Conservation (phyloP, 1,139 yeast genomes). For the Diutina ranongensis region DNA sequence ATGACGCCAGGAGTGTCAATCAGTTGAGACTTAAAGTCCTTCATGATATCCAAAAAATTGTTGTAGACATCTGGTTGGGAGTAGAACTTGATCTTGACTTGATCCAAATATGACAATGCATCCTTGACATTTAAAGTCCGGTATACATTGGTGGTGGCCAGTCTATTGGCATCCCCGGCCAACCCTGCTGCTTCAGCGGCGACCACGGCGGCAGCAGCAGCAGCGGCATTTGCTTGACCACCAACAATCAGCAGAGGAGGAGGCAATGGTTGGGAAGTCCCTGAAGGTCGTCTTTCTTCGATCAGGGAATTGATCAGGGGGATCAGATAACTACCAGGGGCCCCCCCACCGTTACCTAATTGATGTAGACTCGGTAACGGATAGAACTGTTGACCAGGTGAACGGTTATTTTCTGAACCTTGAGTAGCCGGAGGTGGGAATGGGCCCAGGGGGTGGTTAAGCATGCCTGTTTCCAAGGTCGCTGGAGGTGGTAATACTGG, state of each 20-base stretch:
- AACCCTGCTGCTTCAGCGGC: neutral
- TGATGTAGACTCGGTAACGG: slow-evolving; percentile 43
- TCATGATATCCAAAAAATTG: slow-evolving; percentile 93
- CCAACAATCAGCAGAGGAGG: slow-evolving; percentile 5
- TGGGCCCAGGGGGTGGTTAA: slow-evolving; percentile 1
- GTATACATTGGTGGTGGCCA: slow-evolving; percentile 42
- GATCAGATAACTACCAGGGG: slow-evolving; percentile 28
- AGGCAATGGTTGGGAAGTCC: neutral
- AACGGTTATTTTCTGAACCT: neutral
- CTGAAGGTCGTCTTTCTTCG: slow-evolving; percentile 12
- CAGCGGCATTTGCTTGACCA: neutral
- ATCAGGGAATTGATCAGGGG: slow-evolving; percentile 30
- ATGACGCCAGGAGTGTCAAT: slow-evolving; percentile 98
- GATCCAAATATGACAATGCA: slow-evolving; percentile 89
- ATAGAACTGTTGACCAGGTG: slow-evolving; percentile 37
- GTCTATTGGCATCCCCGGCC: slow-evolving; percentile 17
- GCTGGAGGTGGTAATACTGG: slow-evolving; percentile 50
- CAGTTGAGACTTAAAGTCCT: slow-evolving; percentile 84
- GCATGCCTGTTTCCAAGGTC: slow-evolving; percentile 26
- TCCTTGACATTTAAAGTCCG: slow-evolving; percentile 92
- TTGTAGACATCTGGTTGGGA: slow-evolving; percentile 93
- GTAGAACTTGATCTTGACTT: slow-evolving; percentile 86
- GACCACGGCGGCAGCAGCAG: neutral
- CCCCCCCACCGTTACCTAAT: slow-evolving; percentile 30
- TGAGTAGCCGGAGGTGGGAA: neutral